phyloP scores from a whole-genome alignment of 495 filamentous ascomycete species.

The Daldinia loculata region DNA sequence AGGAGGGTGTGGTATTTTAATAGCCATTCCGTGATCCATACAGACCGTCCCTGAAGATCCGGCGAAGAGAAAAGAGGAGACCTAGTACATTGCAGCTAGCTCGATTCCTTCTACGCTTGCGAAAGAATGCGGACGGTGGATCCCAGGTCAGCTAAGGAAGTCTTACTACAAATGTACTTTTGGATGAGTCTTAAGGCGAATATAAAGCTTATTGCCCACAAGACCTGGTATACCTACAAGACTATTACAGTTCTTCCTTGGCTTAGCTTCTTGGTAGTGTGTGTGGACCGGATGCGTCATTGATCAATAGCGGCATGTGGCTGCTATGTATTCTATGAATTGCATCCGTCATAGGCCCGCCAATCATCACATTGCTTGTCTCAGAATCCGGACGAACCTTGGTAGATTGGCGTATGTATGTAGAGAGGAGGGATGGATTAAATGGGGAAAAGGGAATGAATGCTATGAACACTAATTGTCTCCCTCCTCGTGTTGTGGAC shows the following conservation, averaged over 20 bases:
- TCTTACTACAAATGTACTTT: slow-evolving; percentile 3
- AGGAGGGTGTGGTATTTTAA: slow-evolving; percentile 31
- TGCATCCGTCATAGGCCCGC: slow-evolving; percentile 36
- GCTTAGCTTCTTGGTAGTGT: slow-evolving; percentile 27
- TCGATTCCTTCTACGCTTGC: slow-evolving; percentile 14
- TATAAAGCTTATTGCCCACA: slow-evolving; percentile 30
- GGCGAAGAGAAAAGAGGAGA: slow-evolving; percentile 30
- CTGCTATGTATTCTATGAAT: slow-evolving; percentile 29
- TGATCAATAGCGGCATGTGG: slow-evolving; percentile 41
- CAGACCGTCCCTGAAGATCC: slow-evolving; percentile 39
- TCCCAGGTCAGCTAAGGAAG: neutral
- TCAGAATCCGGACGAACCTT: slow-evolving; percentile 39
- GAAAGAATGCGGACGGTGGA: slow-evolving; percentile 8
- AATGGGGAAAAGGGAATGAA: slow-evolving; percentile 17
- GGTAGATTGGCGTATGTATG: slow-evolving; percentile 21
- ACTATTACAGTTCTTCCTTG: slow-evolving; percentile 20
- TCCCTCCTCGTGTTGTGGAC: neutral
- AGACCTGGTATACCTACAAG: slow-evolving; percentile 28
- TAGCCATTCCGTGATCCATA: slow-evolving; percentile 26
- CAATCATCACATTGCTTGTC: slow-evolving; percentile 39
- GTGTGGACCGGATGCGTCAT: slow-evolving; percentile 46
- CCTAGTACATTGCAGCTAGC: slow-evolving; percentile 38
- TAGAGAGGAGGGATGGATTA: slow-evolving; percentile 23
- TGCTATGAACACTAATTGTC: slow-evolving; percentile 21
- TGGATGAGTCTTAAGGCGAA: slow-evolving; percentile 1